Evolutionary conservation across 2,329 filamentous ascomycete species (phyloP), one percentile per base, ranked within the genome.

Genomic region (Berkeleyomyces basicola): DNA sequence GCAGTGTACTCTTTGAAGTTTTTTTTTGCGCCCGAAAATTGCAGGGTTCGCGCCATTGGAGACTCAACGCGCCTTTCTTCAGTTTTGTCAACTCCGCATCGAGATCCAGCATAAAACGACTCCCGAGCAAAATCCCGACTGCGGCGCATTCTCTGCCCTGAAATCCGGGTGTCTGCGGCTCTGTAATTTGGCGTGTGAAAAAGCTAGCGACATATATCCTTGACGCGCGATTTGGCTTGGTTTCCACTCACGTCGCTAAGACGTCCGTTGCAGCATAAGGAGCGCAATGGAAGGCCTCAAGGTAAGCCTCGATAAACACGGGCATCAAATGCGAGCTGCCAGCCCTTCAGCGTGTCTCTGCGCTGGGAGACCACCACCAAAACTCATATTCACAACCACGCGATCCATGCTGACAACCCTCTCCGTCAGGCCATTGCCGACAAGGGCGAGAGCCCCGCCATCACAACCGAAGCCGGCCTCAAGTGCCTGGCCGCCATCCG

Each of bases 401-500:
- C 60, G 46, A 36, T 31, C 58, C 53, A 37, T 42, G 33, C 23
- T 64, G 37, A 57, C 65, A 69, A 73, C 76, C 66, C 80, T 76
- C 67, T 77, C 82, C 66, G 72, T 55, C 82, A 63, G 64, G 61
- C 61, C 37, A 65, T 65, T 59, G 64, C 64, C 37, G 71, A 75
- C 58, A 74, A 79, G 63, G 77, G 77, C 67, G 87, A 91, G 73
- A 84, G 81, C 14, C 73, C 75, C 61, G 83, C 87, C 70, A 83
- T 83, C 14, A 91, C 87, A 2, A 85, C 84, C 11, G 79, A 84
- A 62, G 81, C 84, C 69, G 90, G 90, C 44, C 74, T 88, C 68
- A 81, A 80, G 67, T 87, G 95, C 69, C 75, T 95, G 53, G 83
- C 88, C 61, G 84, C 85, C 70, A 82, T 95, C 70, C 85, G 85